Base-by-base conservation (phyloP, 352 stramenopile species). In the Globisporangium takayamanum region DNA sequence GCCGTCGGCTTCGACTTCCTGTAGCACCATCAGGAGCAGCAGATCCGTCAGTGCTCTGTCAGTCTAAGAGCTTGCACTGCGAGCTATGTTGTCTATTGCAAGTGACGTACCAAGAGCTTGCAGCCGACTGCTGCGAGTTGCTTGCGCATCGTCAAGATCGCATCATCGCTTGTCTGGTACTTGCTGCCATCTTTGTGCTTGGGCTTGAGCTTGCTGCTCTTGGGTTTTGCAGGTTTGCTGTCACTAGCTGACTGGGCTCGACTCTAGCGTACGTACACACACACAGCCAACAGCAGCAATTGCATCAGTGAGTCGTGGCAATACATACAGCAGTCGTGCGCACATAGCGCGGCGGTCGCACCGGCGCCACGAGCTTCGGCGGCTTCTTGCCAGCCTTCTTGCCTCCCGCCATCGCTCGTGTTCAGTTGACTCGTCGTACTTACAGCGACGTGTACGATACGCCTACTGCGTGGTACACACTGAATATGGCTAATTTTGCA, bases 1-100 rank as follows among this genome's bases (percentile, higher is more conserved):
- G 42, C 84, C 84, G 51, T 93, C 84, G 1, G 80, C 74, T 57
- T 92, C 79, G 16, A 93, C 83, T 53, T 87, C 72, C 84, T 93
- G 50, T 37, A 63, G 8, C 14, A 25, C 54, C 20, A 51, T 3
- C 33, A 50, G 30, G 4, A 39, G 18, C 36, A 45, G 61, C 53
- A 44, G 11, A 50, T 26, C n/a, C 42, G 3, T 50, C 10, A 54
- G 20, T 33, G 45, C 41, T 25, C 12, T 26, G 25, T 50, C 25
- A 30, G 26, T 30, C 10, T 15, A 30, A 8, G 39, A 53, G 26
- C 42, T 46, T n/a, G n/a, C 50, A 41, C 18, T 45, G 5, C 12
- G 45, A n/a, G 20, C 36, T 6, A 51, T 11, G 7, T 1, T 11
- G 10, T 39, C 33, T 7, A 39, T 11, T 11, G 7, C 10, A 11